Evolutionary conservation across 768 basidiomycete species (phyloP).

Genomic region (Clitopilus hobsonii): DNA sequence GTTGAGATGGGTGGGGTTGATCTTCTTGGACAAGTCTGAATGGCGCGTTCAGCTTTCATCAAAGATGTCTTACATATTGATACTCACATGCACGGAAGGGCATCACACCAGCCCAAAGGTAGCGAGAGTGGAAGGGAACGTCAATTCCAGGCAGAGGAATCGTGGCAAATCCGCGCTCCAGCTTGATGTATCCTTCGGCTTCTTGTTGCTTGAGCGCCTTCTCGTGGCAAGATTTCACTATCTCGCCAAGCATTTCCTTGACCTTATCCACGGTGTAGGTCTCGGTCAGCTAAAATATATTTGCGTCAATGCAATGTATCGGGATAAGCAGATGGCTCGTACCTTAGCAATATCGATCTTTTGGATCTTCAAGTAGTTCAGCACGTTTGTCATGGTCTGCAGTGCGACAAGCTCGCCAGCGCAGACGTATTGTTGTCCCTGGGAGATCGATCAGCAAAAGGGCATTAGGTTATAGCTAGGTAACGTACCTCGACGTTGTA

Average conservation of each 20-base stretch:
- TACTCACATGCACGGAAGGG: slow-evolving; percentile 92
- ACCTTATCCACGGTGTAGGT: slow-evolving; percentile 88
- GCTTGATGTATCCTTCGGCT: slow-evolving; percentile 82
- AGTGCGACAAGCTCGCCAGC: slow-evolving; percentile 94
- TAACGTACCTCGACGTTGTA: slow-evolving; percentile 79
- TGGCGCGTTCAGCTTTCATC: neutral
- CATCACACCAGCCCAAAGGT: slow-evolving; percentile 97
- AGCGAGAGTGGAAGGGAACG: slow-evolving; percentile 99
- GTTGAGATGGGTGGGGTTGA: slow-evolving; percentile 85
- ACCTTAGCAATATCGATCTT: slow-evolving; percentile 92
- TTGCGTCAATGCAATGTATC: slow-evolving; percentile 7
- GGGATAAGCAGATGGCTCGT: slow-evolving; percentile 1
- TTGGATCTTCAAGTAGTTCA: slow-evolving; percentile 95
- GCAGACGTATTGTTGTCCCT: slow-evolving; percentile 99
- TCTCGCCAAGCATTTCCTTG: slow-evolving; percentile 92
- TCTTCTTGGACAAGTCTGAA: slow-evolving; percentile 94
- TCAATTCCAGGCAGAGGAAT: slow-evolving; percentile 96
- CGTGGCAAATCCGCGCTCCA: slow-evolving; percentile 96
- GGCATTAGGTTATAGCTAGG: slow-evolving; percentile 5
- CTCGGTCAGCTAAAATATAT: slow-evolving; percentile 64
- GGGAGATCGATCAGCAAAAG: too few species aligned
- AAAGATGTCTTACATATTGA: slow-evolving; percentile 1
- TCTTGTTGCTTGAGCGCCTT: slow-evolving; percentile 75
- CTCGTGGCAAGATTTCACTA: slow-evolving; percentile 77
- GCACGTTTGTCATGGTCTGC: slow-evolving; percentile 91